These are phyloP conservation scores for Peronospora belbahrii DNA, from an alignment of 352 stramenopile species.

Conservation along the genomic window DNA sequence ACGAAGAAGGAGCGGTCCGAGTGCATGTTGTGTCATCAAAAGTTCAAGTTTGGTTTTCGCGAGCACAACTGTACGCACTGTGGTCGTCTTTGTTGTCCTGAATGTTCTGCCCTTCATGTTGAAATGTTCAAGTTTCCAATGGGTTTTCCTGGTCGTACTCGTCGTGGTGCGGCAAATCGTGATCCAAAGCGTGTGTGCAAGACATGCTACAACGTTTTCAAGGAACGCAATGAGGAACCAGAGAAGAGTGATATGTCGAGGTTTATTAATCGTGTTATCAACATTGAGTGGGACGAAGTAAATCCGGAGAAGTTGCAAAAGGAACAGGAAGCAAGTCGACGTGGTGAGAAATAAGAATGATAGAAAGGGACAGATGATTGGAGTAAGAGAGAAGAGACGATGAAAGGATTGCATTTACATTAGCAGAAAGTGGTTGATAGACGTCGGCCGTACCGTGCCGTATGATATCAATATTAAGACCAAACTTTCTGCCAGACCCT, in stretches of 20 bases:
- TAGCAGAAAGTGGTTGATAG: too few relatives aligned
- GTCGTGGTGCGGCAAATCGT: conserved; percentile 47
- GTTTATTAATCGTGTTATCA: conserved; percentile 78
- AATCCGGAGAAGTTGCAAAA: conserved; percentile 78
- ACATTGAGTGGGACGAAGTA: conserved; percentile 86
- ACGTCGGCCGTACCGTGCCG: too few relatives aligned
- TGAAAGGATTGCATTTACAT: too few relatives aligned
- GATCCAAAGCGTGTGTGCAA: conserved; percentile 81
- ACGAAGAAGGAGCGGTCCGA: conserved; percentile 74
- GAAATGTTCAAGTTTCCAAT: conserved; percentile 81
- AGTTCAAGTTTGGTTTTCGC: conserved; percentile 79
- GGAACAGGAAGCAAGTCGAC: conserved; percentile 38
- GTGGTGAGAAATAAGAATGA: conserved; percentile 44
- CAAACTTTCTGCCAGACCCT: too few relatives aligned
- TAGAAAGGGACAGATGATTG: conserved; percentile 5
- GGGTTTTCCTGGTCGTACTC: conserved; percentile 71
- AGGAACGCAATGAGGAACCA: conserved; percentile 63
- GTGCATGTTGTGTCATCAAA: conserved; percentile 84
- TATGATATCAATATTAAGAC: too few relatives aligned
- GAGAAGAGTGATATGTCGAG: conserved; percentile 50
- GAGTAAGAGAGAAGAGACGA: too few relatives aligned
- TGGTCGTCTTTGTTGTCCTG: conserved; percentile 61
- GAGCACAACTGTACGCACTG: conserved; percentile 86
- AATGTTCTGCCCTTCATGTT: conserved; percentile 55
- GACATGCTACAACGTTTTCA: conserved; percentile 81